phyloP scores from a whole-genome alignment of 1,284 basidiomycete species.

The Mycena sp. region DNA sequence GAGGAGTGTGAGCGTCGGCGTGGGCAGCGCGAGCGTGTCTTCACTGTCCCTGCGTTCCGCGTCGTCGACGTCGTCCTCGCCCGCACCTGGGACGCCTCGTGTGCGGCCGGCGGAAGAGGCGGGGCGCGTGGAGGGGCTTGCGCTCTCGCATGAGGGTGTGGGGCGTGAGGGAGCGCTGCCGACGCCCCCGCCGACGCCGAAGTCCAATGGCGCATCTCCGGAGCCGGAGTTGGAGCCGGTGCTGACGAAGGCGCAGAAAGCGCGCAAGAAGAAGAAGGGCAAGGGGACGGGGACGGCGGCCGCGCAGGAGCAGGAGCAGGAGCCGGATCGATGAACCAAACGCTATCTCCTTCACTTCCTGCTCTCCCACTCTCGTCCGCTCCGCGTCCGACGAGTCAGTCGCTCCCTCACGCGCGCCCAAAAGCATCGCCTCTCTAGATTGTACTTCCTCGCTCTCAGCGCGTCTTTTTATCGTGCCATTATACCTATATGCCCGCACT shows the following conservation, averaged over 20 bases:
- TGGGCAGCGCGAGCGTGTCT: constrained; percentile 1
- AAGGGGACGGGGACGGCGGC: neutral
- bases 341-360: neutral
- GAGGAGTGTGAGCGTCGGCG: constrained; percentile 26
- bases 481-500: neutral
- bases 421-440: neutral
- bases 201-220: neutral
- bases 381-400: too few species aligned
- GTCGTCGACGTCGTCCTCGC: neutral
- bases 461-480: constrained; percentile 1
- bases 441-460: neutral
- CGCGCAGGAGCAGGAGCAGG: neutral
- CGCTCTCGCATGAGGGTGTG: neutral
- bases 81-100: neutral
- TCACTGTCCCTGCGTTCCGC: constrained; percentile 8
- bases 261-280: constrained; percentile 2
- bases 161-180: neutral
- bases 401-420: neutral
- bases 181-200: constrained; percentile 14
- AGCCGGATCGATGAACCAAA: neutral
- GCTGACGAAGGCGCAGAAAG: neutral
- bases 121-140: neutral
- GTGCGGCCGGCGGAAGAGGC: neutral
- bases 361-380: neutral
- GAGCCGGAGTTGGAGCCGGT: neutral